Conservation (phyloP, 2,329 filamentous ascomycete species). For the Beauveria sp. region DNA sequence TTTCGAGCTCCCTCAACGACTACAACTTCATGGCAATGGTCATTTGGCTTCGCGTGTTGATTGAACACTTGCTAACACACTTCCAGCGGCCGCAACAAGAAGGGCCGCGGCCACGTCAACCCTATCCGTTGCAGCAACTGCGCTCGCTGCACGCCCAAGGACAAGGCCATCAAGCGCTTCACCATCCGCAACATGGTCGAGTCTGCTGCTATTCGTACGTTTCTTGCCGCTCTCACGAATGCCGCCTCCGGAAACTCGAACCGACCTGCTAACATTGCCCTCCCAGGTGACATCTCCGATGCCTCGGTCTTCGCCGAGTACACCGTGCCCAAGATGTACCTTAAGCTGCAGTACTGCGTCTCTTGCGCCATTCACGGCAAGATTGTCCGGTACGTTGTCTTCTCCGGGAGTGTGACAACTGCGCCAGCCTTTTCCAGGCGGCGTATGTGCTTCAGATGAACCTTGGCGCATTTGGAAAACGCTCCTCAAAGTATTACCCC, state of each 20-base stretch:
- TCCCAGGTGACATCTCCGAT: slow-evolving; percentile 96
- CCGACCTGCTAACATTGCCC: slow-evolving; percentile 11
- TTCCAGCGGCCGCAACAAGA: slow-evolving; percentile 94
- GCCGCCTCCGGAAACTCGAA: not conserved
- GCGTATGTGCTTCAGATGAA: slow-evolving; percentile 49
- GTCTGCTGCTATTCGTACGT: slow-evolving; percentile 98
- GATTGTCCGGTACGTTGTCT: slow-evolving; percentile 93
- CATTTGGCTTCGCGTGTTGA: not conserved
- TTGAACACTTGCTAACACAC: slow-evolving; percentile 16
- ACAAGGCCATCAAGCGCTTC: slow-evolving; percentile 99
- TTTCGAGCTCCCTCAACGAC: not conserved
- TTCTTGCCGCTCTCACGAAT: not conserved
- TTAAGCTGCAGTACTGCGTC: slow-evolving; percentile 99
- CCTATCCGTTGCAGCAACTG: slow-evolving; percentile 78
- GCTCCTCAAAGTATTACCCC: slow-evolving; percentile 20
- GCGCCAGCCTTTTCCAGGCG: slow-evolving; percentile 24
- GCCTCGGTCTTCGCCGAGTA: slow-evolving; percentile 99
- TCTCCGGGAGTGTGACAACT: slow-evolving; percentile 53
- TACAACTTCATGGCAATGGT: not conserved
- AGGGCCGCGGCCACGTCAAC: slow-evolving; percentile 99
- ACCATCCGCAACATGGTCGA: slow-evolving; percentile 99
- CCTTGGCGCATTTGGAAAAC: slow-evolving; percentile 47
- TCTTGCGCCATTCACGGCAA: slow-evolving; percentile 99
- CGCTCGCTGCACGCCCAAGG: slow-evolving; percentile 89
- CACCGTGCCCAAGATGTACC: slow-evolving; percentile 99